Evolutionary conservation across 1,139 yeast genomes (phyloP), one percentile per base, ranked within the genome.

Genomic region (Kodamaea alishanica): DNA sequence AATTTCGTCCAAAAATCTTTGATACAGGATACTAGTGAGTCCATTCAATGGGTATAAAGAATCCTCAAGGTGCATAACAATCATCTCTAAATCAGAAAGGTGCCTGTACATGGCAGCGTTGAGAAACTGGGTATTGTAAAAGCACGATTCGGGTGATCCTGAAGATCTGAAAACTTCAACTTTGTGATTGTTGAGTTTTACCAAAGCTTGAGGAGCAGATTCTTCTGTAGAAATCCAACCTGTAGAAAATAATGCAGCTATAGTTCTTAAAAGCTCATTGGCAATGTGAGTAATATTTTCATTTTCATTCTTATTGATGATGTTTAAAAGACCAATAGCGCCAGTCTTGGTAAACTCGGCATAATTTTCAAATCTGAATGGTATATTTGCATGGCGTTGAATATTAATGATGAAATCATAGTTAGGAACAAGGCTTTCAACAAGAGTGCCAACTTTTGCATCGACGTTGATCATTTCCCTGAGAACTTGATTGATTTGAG

Each of bases 201-300:
- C 3, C 30, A 28, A 28, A 8, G 11, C 30, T 8, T 28, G 9
- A 8, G 27, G 8, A n/a, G 10, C 10, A 8, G 11, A 9, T 6
- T 22, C 27, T 22, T 31, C 34, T 7, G 34, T 31, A n/a, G 34
- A 23, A 22, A 31, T 22, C 34, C 34, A 31, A 23, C 34, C 34
- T 11, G 28, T 10, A 3, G 34, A 24, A 22, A 31, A 31, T 8
- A 31, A 28, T 6, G 28, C 34, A 23, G 25, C 34, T 12, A 31
- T 31, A 8, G 34, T 12, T 23, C 12, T 20, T 9, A 31, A 3
- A 10, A 31, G 25, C 4, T 23, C 10, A 11, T 31, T 26, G 11
- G 34, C 8, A n/a, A 31, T 10, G 9, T 4, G 9, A 6, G 34
- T 6, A 20, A 10, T 31, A 8, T 8, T 23, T 22, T 31, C 20